These are phyloP conservation scores for Phytopythium montanum DNA, from an alignment of 352 stramenopile species.

Conservation along the genomic window DNA sequence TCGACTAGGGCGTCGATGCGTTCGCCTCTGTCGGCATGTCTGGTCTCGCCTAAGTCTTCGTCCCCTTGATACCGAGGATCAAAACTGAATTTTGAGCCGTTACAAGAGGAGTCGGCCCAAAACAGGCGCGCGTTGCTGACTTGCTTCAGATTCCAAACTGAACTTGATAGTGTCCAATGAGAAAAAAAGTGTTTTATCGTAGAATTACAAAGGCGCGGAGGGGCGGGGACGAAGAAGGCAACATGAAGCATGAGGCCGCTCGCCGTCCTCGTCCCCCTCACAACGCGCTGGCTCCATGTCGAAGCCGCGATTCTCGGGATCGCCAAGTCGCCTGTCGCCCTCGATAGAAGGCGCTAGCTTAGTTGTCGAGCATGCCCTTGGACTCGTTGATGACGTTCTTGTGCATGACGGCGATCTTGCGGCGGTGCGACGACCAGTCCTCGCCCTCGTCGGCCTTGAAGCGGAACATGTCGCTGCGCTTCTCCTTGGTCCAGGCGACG, in stretches of 20 bases:
- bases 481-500: constrained; percentile 78
- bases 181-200: constrained; percentile 2
- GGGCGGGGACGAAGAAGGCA: background rate
- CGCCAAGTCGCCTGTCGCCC: background rate
- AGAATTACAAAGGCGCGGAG: constrained; percentile 2
- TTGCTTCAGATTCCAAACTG: no score
- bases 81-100: constrained; percentile 1
- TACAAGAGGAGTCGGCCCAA: background rate
- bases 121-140: background rate
- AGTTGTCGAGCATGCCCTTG: constrained; percentile 59
- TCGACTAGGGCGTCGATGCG: no score
- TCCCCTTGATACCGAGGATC: no score
- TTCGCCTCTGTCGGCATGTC: no score
- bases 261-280: background rate
- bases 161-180: background rate
- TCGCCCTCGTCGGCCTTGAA: constrained; percentile 59
- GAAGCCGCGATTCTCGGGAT: background rate
- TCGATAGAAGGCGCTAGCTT: constrained; percentile 1
- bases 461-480: constrained; percentile 64
- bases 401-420: constrained; percentile 58
- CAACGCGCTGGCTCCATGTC: background rate
- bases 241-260: background rate
- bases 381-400: constrained; percentile 81
- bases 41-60: no score
- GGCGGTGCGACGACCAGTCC: constrained; percentile 76